These are phyloP conservation scores for Cudoniella acicularis DNA, from an alignment of 495 filamentous ascomycete species.

Conservation along the genomic window DNA sequence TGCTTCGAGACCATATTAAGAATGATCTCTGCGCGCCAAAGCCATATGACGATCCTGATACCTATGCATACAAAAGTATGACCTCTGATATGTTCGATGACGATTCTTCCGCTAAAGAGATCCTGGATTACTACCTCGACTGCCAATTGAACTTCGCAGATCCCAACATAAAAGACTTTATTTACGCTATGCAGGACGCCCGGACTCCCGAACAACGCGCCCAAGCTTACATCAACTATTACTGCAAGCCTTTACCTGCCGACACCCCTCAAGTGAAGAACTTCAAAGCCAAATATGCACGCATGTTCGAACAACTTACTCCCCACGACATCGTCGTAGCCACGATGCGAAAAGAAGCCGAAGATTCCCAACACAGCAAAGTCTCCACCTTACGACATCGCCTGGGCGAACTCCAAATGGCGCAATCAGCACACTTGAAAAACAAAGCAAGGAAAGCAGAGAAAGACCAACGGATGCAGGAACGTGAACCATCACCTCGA, in stretches of 20 bases:
- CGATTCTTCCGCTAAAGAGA: not conserved
- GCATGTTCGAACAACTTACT: slow-evolving; percentile 15
- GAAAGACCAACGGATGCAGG: slow-evolving; percentile 21
- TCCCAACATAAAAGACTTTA: slow-evolving; percentile 4
- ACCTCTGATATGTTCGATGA: not conserved
- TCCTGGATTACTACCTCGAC: slow-evolving; percentile 2
- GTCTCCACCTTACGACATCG: not conserved
- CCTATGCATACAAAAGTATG: not conserved
- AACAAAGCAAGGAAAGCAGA: slow-evolving; percentile 28
- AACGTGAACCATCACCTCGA: slow-evolving; percentile 25
- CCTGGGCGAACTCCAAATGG: slow-evolving; percentile 19
- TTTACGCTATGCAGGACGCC: slow-evolving; percentile 1
- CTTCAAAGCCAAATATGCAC: slow-evolving; percentile 24
- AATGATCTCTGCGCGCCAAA: slow-evolving; percentile 18
- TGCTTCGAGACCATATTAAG: slow-evolving; percentile 22
- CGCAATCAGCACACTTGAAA: slow-evolving; percentile 21
- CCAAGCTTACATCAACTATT: slow-evolving; percentile 20
- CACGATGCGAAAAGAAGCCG: slow-evolving; percentile 18
- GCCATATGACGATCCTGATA: slow-evolving; percentile 4
- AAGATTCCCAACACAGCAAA: slow-evolving; percentile 1
- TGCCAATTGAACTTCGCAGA: not conserved
- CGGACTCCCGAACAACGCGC: slow-evolving; percentile 17
- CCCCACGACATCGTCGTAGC: slow-evolving; percentile 18
- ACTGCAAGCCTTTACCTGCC: slow-evolving; percentile 3
- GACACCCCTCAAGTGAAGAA: slow-evolving; percentile 15